Conservation (phyloP, 2,329 filamentous ascomycete genomes). For the Pestalotiopsis sp. region DNA sequence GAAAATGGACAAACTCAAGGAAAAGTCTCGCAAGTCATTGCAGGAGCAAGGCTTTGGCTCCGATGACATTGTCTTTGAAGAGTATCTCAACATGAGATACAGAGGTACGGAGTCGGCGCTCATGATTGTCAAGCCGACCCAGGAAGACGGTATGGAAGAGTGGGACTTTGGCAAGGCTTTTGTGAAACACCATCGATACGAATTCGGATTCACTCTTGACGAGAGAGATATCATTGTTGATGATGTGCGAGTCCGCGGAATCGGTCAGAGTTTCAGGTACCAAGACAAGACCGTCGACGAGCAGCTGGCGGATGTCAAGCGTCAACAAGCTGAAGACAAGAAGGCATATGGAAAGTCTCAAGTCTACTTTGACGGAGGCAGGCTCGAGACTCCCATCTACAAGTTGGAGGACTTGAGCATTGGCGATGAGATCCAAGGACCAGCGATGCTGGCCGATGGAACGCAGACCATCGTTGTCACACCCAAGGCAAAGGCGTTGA, state of each 20-base stretch:
- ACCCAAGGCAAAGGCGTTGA: conserved; percentile 73
- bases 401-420: conserved; percentile 75
- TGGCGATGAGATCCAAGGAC: conserved; percentile 75
- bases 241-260: conserved; percentile 84
- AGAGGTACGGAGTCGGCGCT: conserved; percentile 87
- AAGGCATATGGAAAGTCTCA: conserved; percentile 68
- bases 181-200: conserved; percentile 83
- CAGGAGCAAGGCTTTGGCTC: conserved; percentile 79
- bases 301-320: conserved; percentile 73
- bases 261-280: conserved; percentile 84
- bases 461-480: conserved; percentile 93
- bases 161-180: conserved; percentile 89
- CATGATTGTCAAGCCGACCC: conserved; percentile 79
- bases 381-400: conserved; percentile 79
- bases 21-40: conserved; percentile 70
- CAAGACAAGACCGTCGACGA: conserved; percentile 82
- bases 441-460: conserved; percentile 84
- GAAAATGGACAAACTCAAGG: conserved; percentile 80
- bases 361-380: conserved; percentile 85
- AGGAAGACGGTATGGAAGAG: conserved; percentile 60
- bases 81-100: conserved; percentile 94
- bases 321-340: conserved; percentile 55
- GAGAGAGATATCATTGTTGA: conserved; percentile 89
- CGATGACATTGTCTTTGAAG: conserved; percentile 78
- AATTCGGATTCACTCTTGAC: conserved; percentile 87